Evolutionary conservation across 768 basidiomycete species (phyloP).

Genomic region (Austroboletus eburneus): DNA sequence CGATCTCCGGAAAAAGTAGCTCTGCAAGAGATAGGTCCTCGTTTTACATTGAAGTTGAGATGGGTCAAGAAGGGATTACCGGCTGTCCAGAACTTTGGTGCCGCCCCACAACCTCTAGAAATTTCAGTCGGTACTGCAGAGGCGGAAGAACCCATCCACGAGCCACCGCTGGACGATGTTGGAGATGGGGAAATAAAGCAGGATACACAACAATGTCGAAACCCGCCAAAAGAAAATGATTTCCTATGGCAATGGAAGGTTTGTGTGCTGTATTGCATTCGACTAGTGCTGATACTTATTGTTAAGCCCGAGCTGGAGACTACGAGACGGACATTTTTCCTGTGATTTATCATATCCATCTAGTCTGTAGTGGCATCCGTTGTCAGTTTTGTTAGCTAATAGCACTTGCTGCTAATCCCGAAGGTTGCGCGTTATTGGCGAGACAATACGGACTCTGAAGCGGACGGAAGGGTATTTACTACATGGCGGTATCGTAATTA

Average conservation of each 20-base stretch:
- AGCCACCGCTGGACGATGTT: constrained; percentile 15
- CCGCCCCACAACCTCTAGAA: constrained; percentile 52
- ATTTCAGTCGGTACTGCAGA: constrained; percentile 44
- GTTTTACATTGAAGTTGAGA: constrained; percentile 91
- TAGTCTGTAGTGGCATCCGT: neutral
- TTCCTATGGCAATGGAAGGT: constrained; percentile 93
- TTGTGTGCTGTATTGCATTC: constrained; percentile 20
- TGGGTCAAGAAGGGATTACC: constrained; percentile 89
- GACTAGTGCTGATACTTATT: neutral
- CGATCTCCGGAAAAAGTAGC: constrained; percentile 86
- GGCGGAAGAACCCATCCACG: constrained; percentile 14
- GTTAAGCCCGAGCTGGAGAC: constrained; percentile 89
- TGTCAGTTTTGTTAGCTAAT: too few relatives aligned
- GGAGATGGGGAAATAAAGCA: constrained; percentile 17
- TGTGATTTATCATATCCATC: constrained; percentile 41
- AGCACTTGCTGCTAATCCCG: too few relatives aligned
- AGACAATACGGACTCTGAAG: neutral
- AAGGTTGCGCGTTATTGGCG: too few relatives aligned
- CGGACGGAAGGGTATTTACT: too few relatives aligned
- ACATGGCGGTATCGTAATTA: too few relatives aligned
- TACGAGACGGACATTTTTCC: constrained; percentile 85
- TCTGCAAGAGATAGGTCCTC: constrained; percentile 95
- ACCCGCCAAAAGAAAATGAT: constrained; percentile 70
- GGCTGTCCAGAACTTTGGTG: constrained; percentile 66
- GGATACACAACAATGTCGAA: constrained; percentile 11